phyloP scores from a whole-genome alignment of 345 rosid species.

The Pelargonium nanum region DNA sequence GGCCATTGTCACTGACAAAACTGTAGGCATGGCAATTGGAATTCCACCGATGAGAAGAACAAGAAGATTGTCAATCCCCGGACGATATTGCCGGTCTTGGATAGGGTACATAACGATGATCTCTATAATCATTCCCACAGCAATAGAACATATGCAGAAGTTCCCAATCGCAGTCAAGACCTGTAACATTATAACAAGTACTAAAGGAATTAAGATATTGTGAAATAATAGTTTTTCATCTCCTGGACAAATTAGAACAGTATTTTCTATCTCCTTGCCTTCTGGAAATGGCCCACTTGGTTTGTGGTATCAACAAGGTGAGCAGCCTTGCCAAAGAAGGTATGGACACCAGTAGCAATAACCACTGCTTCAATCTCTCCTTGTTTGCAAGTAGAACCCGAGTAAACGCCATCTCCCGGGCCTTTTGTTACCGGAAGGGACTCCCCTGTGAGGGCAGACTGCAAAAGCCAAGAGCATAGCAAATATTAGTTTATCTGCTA shows the following conservation, averaged over 20 bases:
- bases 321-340: conserved; percentile 97
- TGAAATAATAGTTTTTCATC: neutral
- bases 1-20: conserved; percentile 96
- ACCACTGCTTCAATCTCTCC: conserved; percentile 97
- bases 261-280: conserved; percentile 33
- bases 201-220: conserved; percentile 1
- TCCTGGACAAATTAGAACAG: neutral
- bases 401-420: conserved; percentile 94
- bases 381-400: conserved; percentile 96
- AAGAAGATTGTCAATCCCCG: conserved; percentile 98
- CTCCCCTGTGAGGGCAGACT: conserved; percentile 98
- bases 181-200: conserved; percentile 24
- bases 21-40: conserved; percentile 99
- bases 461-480: conserved; percentile 14
- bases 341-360: conserved; percentile 95
- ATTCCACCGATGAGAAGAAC: conserved; percentile 97
- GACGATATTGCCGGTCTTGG: conserved; percentile 82
- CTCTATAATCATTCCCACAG: conserved; percentile 85
- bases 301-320: conserved; percentile 97
- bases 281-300: conserved; percentile 97
- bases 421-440: conserved; percentile 97
- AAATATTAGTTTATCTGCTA: conserved; percentile 9
- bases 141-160: conserved; percentile 97
- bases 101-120: conserved; percentile 93
- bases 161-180: conserved; percentile 98